Evolutionary conservation across 2,329 filamentous ascomycete genomes (phyloP), one percentile per base, ranked within the genome.

Genomic region (Colletotrichum orchidophilum): DNA sequence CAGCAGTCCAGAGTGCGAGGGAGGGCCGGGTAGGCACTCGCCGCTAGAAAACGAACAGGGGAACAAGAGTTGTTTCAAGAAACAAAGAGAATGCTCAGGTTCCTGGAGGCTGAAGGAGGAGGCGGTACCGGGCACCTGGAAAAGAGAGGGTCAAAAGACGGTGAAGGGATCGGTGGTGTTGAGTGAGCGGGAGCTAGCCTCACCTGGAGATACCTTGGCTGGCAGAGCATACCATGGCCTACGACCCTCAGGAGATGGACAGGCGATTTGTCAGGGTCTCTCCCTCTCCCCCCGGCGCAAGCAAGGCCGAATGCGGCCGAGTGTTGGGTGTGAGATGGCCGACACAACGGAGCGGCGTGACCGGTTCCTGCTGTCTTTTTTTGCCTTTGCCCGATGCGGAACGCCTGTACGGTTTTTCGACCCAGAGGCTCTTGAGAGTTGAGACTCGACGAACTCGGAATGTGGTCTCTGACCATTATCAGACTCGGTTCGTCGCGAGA

Each of bases 141-240:
- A 70, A 66, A 66, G 61, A 46, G 49, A 70, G 54, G 35, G 58
- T n/a, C 65, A 67, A 70, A 67, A 70, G 68, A 70, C 68, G 68
- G 68, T 70, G 63, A 63, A 63, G 60, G 49, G 46, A 35, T 50
- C 27, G 26, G 39, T 12, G 26, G 29, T 27, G 59, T 52, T 29
- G 27, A 9, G 35, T 18, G 29, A 29, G 39, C 63, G 50, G 63
- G 52, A 70, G 50, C 63, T 67, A 70, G 46, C 49, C 39, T 27
- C 49, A 49, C 49, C 21, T n/a, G 21, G 31, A 31, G 33, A 27
- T 11, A 33, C 39, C 58, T 58, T 12, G 18, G 39, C 18, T n/a
- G 39, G 15, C n/a, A 49, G 15, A 54, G 33, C 33, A 46, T 21
- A 26, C 42, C 31, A 31, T 26, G 27, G 27, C 12, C 24, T 49